A percentile compares a stretch with the other conserved stretches of the same genome.
These are phyloP conservation scores for Carex cristatella DNA, from an alignment of 176 grass and related monocot genomes.

Conservation along the genomic window DNA sequence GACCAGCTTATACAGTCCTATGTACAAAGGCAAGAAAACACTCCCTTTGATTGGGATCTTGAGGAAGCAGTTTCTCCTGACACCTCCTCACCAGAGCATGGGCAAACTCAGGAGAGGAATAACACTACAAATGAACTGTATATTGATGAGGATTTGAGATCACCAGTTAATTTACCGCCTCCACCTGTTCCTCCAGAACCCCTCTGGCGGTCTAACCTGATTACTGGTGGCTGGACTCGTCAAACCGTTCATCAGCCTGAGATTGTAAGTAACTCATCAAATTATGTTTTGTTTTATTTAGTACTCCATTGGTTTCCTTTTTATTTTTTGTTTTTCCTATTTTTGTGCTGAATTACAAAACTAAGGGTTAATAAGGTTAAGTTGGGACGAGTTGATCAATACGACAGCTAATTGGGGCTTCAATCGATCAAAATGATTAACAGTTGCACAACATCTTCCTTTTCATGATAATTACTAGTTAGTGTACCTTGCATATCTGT, in stretches of 20 bases:
- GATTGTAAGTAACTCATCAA: not conserved
- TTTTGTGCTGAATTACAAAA: not conserved
- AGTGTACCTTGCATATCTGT: not conserved
- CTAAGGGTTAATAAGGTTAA: not conserved
- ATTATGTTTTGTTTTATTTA: not conserved
- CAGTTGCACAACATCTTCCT: not conserved
- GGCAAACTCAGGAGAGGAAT: conserved; percentile 13
- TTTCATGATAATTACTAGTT: not conserved
- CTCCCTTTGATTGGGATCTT: conserved; percentile 41
- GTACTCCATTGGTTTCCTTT: not conserved
- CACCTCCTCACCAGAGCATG: conserved; percentile 18
- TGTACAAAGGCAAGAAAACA: conserved; percentile 53
- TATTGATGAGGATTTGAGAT: conserved; percentile 16
- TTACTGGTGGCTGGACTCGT: conserved; percentile 40
- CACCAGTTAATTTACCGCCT: conserved; percentile 18
- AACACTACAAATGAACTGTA: conserved; percentile 12
- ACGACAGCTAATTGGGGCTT: not conserved
- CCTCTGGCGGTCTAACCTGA: conserved; percentile 39
- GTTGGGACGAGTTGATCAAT: not conserved
- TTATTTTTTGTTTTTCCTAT: not conserved
- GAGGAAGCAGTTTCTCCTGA: conserved; percentile 22
- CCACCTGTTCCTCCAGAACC: conserved; percentile 25
- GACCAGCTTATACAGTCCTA: conserved; percentile 91
- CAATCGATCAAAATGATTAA: not conserved
- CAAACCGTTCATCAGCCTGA: conserved; percentile 33